Conservation (phyloP, 1,284 basidiomycete genomes). For the Leccinum solheimii region DNA sequence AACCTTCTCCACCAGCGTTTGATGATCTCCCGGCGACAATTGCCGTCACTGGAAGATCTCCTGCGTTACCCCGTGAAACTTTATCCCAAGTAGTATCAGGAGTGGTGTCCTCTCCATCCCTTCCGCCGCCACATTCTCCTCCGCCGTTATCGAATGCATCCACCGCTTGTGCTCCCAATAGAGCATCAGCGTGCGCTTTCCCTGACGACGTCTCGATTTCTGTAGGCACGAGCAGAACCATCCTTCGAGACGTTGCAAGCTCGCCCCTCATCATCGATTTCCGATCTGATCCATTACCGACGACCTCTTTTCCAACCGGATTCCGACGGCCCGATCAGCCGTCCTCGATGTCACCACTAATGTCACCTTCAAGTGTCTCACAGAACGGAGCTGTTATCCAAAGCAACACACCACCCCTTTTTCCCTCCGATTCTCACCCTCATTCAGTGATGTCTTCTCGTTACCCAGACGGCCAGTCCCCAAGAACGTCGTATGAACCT, state of each 20-base stretch:
- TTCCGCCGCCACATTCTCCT: background rate
- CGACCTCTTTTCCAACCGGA: background rate
- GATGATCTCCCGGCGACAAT: conserved; percentile 17
- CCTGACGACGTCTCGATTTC: background rate
- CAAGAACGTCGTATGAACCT: background rate
- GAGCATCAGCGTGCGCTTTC: background rate
- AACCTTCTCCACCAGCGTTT: conserved; percentile 29
- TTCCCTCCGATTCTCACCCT: background rate
- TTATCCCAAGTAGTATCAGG: background rate
- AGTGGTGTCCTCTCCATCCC: background rate
- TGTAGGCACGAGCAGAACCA: background rate
- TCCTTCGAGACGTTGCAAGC: background rate
- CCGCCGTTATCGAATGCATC: background rate
- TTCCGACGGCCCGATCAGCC: background rate
- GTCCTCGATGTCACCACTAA: background rate
- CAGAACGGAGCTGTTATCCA: background rate
- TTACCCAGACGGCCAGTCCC: background rate
- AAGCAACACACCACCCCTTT: background rate
- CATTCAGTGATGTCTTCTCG: background rate
- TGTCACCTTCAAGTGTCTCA: background rate
- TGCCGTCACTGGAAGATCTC: background rate
- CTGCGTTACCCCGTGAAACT: background rate
- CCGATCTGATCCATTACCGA: background rate
- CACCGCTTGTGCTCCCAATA: background rate
- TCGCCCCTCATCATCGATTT: background rate